A percentile compares a stretch with the other conserved stretches of the same genome.
Evolutionary conservation across 2,329 filamentous ascomycete species (phyloP).

Genomic region (Tolypocladium inflatum): DNA sequence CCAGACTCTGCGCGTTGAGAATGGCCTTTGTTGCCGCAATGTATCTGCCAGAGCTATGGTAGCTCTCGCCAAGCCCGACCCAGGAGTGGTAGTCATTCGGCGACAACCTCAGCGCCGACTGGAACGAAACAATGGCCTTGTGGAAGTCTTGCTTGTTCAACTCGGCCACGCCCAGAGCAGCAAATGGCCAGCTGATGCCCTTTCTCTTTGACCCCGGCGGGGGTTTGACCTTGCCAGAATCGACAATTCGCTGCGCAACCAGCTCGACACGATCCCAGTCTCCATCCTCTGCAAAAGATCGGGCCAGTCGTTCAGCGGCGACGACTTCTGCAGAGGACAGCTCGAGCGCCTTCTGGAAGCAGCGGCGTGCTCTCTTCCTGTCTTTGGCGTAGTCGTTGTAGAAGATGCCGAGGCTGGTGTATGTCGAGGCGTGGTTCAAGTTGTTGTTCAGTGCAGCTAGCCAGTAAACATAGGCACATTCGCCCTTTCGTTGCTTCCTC

Average conservation of each 20-base stretch:
- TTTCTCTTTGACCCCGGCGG: constrained; percentile 88
- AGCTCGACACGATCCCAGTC: constrained; percentile 97
- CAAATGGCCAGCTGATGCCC: constrained; percentile 92
- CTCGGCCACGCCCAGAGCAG: constrained; percentile 86
- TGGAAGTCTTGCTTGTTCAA: constrained; percentile 88
- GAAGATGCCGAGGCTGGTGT: constrained; percentile 82
- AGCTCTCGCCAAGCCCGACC: constrained; percentile 94
- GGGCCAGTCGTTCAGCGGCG: constrained; percentile 79
- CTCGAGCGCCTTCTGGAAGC: constrained; percentile 94
- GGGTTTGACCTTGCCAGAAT: constrained; percentile 87
- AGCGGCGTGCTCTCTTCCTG: constrained; percentile 75
- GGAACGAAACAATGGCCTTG: constrained; percentile 84
- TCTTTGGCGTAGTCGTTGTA: constrained; percentile 89
- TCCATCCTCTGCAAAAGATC: constrained; percentile 75
- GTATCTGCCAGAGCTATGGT: constrained; percentile 86
- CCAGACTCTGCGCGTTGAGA: constrained; percentile 69
- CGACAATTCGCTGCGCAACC: constrained; percentile 79
- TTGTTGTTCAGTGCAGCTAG: constrained; percentile 77
- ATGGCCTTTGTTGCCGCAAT: constrained; percentile 93
- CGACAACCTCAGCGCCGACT: constrained; percentile 74
- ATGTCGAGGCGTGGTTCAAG: constrained; percentile 79
- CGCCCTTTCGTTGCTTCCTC: constrained; percentile 67
- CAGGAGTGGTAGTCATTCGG: constrained; percentile 90
- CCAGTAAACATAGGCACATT: constrained; percentile 67
- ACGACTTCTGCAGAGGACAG: constrained; percentile 77